phyloP scores from a whole-genome alignment of 805 yeast genomes.

The Candida corydali region DNA sequence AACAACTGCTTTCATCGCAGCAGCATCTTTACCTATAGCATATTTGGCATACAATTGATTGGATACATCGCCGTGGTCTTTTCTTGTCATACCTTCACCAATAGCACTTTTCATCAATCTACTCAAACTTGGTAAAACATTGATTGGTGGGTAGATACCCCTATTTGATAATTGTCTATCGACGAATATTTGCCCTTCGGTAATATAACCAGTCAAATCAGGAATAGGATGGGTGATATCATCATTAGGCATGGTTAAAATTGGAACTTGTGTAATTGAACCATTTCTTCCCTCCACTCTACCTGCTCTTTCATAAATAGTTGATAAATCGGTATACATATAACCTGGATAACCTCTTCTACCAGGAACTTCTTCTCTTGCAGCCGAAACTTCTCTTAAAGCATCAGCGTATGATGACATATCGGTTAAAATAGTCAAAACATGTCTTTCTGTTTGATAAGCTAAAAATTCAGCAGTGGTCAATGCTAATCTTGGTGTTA shows the following conservation, averaged over 20 bases:
- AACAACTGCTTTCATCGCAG: constrained; percentile 99
- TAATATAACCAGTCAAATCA: constrained; percentile 98
- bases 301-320: constrained; percentile 99
- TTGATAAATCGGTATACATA: constrained; percentile 99
- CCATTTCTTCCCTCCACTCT: constrained; percentile 99
- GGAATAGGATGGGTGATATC: constrained; percentile 99
- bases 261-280: constrained; percentile 98
- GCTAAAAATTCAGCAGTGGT: constrained; percentile 99
- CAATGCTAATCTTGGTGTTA: constrained; percentile 97
- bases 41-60: constrained; percentile 98
- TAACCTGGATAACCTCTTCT: constrained; percentile 99
- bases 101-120: constrained; percentile 99
- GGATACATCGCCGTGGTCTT: constrained; percentile 99
- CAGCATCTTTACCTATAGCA: constrained; percentile 99
- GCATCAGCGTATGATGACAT: constrained; percentile 99
- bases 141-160: constrained; percentile 98
- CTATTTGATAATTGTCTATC: constrained; percentile 95
- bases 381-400: constrained; percentile 98
- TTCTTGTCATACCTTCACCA: constrained; percentile 99
- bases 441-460: constrained; percentile 99
- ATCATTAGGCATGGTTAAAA: constrained; percentile 99
- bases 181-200: constrained; percentile 97
- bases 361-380: constrained; percentile 99
- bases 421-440: constrained; percentile 94
- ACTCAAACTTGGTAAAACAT: constrained; percentile 94